Percentiles rank a stretch among this genome's conserved stretches.
Conservation (phyloP, 768 basidiomycete species). For the Agrocybe pediades region DNA sequence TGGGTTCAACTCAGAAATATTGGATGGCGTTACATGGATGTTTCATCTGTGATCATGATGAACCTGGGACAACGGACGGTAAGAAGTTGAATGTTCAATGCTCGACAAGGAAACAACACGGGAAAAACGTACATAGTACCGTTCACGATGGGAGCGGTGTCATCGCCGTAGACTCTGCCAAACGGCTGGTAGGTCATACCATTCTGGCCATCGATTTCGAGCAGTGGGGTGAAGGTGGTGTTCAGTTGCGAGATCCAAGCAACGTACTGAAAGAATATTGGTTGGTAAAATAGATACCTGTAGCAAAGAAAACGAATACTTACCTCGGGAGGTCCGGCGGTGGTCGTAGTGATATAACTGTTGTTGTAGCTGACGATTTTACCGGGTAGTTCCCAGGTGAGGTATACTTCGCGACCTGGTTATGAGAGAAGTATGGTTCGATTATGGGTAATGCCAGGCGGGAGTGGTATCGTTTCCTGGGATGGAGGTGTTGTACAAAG, state of each 20-base stretch:
- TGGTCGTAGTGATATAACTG: conserved; percentile 56
- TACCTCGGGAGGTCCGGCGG: conserved; percentile 44
- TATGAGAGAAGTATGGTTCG: conserved; percentile 44
- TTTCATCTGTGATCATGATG: conserved; percentile 51
- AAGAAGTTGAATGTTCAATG: background rate
- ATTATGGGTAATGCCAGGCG: conserved; percentile 60
- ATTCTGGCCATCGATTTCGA: conserved; percentile 40
- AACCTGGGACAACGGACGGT: no score
- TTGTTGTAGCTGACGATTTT: conserved; percentile 45
- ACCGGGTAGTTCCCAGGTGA: conserved; percentile 59
- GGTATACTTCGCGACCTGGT: conserved; percentile 44
- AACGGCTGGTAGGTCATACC: conserved; percentile 52
- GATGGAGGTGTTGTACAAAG: conserved; percentile 19
- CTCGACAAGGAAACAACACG: background rate
- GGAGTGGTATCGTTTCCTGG: conserved; percentile 41
- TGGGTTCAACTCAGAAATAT: conserved; percentile 50
- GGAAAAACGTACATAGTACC: conserved; percentile 42
- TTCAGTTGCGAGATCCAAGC: conserved; percentile 66
- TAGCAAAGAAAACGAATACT: background rate
- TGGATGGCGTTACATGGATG: conserved; percentile 60
- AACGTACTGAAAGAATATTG: conserved; percentile 36
- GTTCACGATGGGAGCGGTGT: conserved; percentile 46
- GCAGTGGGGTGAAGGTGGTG: conserved; percentile 55
- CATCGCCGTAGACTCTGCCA: conserved; percentile 43
- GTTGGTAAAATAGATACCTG: background rate